Conservation (phyloP, 805 yeast species). For the Myxozyma sirexii region DNA sequence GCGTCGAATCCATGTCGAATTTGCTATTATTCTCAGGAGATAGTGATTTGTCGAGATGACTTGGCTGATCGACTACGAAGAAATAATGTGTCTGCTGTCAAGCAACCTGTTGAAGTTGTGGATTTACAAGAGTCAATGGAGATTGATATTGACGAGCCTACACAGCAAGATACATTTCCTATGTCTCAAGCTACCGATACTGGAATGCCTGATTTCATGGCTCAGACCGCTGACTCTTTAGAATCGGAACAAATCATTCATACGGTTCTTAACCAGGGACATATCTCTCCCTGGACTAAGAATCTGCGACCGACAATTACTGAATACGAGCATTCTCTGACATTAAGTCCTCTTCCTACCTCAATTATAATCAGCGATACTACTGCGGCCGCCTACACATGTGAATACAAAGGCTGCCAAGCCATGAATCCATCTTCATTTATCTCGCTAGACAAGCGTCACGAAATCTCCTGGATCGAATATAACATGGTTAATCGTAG, state of each 20-base stretch:
- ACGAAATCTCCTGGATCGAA: conserved; percentile 65
- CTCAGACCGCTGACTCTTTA: not conserved
- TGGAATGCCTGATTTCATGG: not conserved
- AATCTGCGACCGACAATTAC: conserved; percentile 65
- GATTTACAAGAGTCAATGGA: conserved; percentile 35
- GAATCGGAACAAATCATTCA: conserved; percentile 44
- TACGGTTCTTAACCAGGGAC: conserved; percentile 85
- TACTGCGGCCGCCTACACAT: conserved; percentile 68
- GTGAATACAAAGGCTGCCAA: conserved; percentile 45
- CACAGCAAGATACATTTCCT: conserved; percentile 3
- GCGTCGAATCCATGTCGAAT: conserved; percentile 79
- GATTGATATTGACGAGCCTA: conserved; percentile 3
- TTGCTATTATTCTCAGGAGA: conserved; percentile 80
- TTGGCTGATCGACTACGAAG: conserved; percentile 69
- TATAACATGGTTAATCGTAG: conserved; percentile 57
- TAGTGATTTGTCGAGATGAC: conserved; percentile 74
- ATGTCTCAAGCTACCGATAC: conserved; percentile 3
- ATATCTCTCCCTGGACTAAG: conserved; percentile 74
- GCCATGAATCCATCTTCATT: conserved; percentile 22
- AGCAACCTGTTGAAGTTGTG: conserved; percentile 10
- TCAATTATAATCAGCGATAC: conserved; percentile 67
- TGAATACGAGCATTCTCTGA: conserved; percentile 67
- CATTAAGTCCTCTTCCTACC: conserved; percentile 79
- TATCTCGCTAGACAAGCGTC: conserved; percentile 1
- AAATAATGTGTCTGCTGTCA: conserved; percentile 54